These are phyloP conservation scores for Sphagnum tenellum DNA, from an alignment of 225 moss, liverwort and hornwort species.

Conservation along the genomic window DNA sequence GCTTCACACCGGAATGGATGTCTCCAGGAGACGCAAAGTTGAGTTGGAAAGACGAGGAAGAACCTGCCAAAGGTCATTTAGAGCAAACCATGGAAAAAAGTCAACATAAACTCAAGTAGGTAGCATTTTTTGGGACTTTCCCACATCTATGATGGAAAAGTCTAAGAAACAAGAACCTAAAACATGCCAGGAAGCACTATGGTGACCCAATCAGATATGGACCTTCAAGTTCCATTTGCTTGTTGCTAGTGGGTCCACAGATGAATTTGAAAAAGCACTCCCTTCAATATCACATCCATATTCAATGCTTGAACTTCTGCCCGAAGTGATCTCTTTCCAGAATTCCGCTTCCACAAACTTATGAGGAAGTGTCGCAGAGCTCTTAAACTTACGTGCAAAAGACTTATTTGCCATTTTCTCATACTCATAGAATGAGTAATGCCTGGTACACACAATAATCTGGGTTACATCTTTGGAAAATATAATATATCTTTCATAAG, in stretches of 20 bases:
- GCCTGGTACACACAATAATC: conserved; percentile 2
- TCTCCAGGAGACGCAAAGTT: conserved; percentile 26
- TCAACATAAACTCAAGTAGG: neutral
- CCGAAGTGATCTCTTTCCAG: conserved; percentile 32
- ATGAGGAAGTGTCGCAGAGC: conserved; percentile 23
- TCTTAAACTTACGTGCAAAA: conserved; percentile 20
- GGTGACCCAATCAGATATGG: neutral
- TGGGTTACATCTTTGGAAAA: too few species aligned
- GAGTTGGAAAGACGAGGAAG: conserved; percentile 29
- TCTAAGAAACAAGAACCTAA: too few species aligned
- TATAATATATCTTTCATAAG: neutral
- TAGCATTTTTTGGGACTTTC: too few species aligned
- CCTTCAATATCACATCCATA: conserved; percentile 42
- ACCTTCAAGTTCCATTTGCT: conserved; percentile 39
- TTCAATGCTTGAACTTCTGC: conserved; percentile 21
- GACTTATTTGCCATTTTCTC: conserved; percentile 43
- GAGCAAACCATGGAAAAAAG: neutral
- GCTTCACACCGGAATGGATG: conserved; percentile 15
- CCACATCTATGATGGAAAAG: too few species aligned
- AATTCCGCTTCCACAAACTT: conserved; percentile 31
- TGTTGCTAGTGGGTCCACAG: conserved; percentile 16
- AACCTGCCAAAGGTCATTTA: neutral
- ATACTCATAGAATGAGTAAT: conserved; percentile 29
- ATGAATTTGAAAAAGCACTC: conserved; percentile 29
- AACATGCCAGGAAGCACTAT: too few species aligned